Evolutionary conservation across 169 alveolate species (phyloP), one percentile per base, ranked within the genome.

Genomic region (Plasmodium yoelii): DNA sequence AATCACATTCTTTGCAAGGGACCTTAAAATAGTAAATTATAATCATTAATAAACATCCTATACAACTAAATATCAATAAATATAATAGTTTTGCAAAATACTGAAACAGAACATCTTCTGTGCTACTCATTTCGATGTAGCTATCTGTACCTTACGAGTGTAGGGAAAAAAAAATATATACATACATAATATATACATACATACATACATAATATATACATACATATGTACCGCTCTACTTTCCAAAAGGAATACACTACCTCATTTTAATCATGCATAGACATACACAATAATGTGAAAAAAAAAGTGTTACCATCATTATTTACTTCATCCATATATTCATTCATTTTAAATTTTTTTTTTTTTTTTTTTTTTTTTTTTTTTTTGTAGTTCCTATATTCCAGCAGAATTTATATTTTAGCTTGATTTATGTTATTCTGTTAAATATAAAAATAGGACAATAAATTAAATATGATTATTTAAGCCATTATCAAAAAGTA

Each of bases 1-100:
- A 51, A 65, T 80, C 90, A 53, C 90, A 80, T 10, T 9, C 39
- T 57, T 80, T 80, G 26, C 90, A 80, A 13, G 90, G 77, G 1
- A 61, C 55, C 4, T 26, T 9, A 18, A 80, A 15, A 39, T 64
- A 80, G 19, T 80, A 60, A 19, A 53, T n/a, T 5, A 67, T 44
- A 46, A 80, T 53, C 18, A n/a, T 5, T 9, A 80, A 8, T 18
- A 65, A 34, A 5, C n/a, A 57, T 19, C 65, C 22, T 39, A 63
- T 53, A 59, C 69, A 51, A 19, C 19, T 12, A 18, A 80, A 7
- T 70, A 56, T 26, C 9, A 42, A 13, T 5, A 80, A n/a, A 46
- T 65, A 69, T n/a, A 80, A 60, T 24, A 60, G 5, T 28, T 19
- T 80, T 10, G 77, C 53, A 19, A 80, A 59, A 64, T 80, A 65